These are phyloP conservation scores for Arabidopsis suecica DNA, from an alignment of 345 rosid species.

Conservation along the genomic window DNA sequence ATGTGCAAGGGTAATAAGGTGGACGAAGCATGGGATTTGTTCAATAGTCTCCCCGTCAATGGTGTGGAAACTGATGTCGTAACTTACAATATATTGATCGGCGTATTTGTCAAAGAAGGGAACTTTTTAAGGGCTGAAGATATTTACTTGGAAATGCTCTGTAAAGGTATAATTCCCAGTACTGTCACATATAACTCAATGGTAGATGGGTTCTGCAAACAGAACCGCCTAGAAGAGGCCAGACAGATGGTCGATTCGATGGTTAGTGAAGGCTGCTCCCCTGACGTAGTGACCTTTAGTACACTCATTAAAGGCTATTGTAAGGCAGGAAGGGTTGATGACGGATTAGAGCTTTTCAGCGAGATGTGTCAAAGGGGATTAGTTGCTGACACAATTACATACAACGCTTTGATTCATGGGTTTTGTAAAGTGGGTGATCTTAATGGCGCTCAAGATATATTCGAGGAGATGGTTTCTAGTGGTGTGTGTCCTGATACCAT, in stretches of 20 bases:
- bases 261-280: background rate
- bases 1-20: background rate
- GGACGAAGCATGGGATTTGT: background rate
- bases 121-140: background rate
- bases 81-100: conserved; percentile 13
- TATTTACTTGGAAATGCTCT: background rate
- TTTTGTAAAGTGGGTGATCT: background rate
- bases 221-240: background rate
- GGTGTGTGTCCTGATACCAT: conserved; percentile 4
- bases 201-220: conserved; percentile 9
- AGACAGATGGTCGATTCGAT: background rate
- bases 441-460: background rate
- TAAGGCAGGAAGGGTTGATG: background rate
- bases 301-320: background rate
- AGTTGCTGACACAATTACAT: background rate
- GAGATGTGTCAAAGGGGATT: background rate
- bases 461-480: background rate
- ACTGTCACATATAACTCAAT: background rate
- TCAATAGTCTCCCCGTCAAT: background rate
- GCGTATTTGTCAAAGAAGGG: background rate
- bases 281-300: background rate
- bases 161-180: background rate
- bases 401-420: background rate
- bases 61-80: conserved; percentile 12
- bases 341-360: background rate